Evolutionary conservation across 306 rosid species (phyloP).

Genomic region (Trifolium pratense): DNA sequence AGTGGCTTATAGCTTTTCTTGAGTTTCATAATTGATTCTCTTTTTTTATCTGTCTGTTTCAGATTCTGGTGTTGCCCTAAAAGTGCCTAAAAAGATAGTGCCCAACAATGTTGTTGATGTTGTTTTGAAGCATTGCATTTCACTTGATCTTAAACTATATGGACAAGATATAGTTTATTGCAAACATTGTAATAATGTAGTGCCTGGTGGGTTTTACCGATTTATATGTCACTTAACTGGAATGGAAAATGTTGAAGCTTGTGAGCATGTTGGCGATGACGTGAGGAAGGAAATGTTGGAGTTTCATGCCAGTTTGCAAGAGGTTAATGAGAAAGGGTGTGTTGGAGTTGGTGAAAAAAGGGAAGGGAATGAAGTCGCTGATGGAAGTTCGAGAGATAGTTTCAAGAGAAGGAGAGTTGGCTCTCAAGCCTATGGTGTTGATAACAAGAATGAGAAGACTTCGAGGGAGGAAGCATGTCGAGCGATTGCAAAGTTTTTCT

Average conservation of each 20-base stretch:
- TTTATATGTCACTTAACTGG: not conserved
- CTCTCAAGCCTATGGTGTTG: too few species aligned
- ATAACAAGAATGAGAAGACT: too few species aligned
- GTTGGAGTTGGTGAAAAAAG: too few species aligned
- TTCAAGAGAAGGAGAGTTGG: too few species aligned
- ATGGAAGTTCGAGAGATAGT: too few species aligned
- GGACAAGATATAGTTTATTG: not conserved
- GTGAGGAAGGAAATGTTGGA: not conserved
- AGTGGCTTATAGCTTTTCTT: too few species aligned
- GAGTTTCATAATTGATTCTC: too few species aligned
- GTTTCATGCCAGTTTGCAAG: not conserved
- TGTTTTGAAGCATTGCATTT: constrained; percentile 7
- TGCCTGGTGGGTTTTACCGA: not conserved
- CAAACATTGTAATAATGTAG: not conserved
- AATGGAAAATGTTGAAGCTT: too few species aligned
- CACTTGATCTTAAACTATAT: too few species aligned
- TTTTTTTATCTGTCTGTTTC: not conserved
- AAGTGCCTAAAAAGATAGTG: not conserved
- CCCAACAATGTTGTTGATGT: not conserved
- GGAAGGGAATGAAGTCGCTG: too few species aligned
- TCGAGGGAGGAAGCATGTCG: too few species aligned
- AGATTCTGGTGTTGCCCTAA: not conserved
- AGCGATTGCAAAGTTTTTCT: too few species aligned
- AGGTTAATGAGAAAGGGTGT: not conserved
- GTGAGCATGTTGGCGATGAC: not conserved